Evolutionary conservation across 805 yeast species (phyloP).

Genomic region (Teunomyces aglyptinius): DNA sequence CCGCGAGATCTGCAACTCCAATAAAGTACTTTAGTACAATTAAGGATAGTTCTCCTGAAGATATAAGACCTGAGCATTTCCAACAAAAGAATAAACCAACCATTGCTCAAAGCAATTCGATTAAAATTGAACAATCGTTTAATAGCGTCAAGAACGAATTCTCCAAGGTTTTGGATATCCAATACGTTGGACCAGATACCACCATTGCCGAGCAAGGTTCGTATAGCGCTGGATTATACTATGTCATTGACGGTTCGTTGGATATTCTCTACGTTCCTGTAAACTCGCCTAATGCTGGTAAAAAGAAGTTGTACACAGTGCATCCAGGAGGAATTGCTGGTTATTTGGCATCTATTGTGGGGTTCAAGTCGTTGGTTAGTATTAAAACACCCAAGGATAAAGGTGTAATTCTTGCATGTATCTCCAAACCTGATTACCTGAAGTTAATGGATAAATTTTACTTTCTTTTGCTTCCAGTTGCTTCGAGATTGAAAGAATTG

Average conservation of each 20-base stretch:
- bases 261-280: conserved; percentile 49
- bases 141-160: conserved; percentile 56
- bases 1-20: conserved; percentile 15
- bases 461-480: conserved; percentile 71
- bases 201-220: conserved; percentile 63
- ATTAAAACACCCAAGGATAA: conserved; percentile 59
- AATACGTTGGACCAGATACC: conserved; percentile 51
- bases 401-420: conserved; percentile 61
- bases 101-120: neutral
- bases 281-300: conserved; percentile 14
- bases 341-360: conserved; percentile 75
- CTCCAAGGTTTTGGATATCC: conserved; percentile 57
- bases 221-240: conserved; percentile 71
- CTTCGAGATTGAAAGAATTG: conserved; percentile 65
- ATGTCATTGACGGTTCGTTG: conserved; percentile 73
- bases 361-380: conserved; percentile 73
- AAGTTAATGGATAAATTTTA: conserved; percentile 72
- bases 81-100: neutral
- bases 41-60: conserved; percentile 14
- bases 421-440: conserved; percentile 63
- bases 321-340: conserved; percentile 85
- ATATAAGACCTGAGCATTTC: neutral
- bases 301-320: conserved; percentile 53
- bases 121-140: conserved; percentile 35
- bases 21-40: conserved; percentile 33